Percentiles rank a stretch among this genome's conserved stretches.
Conservation (phyloP, 345 rosid species). For the Stellera chamaejasme region DNA sequence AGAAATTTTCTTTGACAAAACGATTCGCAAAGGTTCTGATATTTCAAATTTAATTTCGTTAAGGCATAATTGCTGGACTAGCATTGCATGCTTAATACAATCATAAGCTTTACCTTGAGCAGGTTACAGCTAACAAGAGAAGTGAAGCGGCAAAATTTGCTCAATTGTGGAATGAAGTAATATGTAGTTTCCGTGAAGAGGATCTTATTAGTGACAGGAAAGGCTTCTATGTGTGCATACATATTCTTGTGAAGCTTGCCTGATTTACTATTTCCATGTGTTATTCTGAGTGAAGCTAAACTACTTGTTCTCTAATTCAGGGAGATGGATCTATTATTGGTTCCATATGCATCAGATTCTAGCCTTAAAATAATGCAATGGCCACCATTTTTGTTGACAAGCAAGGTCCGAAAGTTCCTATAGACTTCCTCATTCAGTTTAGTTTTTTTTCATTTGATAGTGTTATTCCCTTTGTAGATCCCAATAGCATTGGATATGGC, state of each 20-base stretch:
- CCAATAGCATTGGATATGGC: slow-evolving; percentile 97
- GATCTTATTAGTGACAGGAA: slow-evolving; percentile 95
- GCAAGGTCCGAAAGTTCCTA: slow-evolving; percentile 59
- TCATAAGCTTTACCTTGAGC: slow-evolving; percentile 15
- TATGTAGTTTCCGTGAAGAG: slow-evolving; percentile 95
- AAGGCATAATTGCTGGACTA: too few relatives aligned
- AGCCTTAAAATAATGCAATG: slow-evolving; percentile 91
- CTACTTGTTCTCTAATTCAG: slow-evolving; percentile 31
- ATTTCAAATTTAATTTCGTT: too few relatives aligned
- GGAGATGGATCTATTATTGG: slow-evolving; percentile 95
- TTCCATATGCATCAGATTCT: slow-evolving; percentile 93
- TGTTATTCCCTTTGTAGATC: slow-evolving; percentile 43
- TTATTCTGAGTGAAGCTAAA: slow-evolving; percentile 17
- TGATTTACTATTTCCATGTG: too few relatives aligned
- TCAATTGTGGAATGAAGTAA: slow-evolving; percentile 96
- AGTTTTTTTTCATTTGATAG: slow-evolving; percentile 8
- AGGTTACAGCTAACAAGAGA: slow-evolving; percentile 81
- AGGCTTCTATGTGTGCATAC: slow-evolving; percentile 16
- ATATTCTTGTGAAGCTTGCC: too few relatives aligned
- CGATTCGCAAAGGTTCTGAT: slow-evolving; percentile 64
- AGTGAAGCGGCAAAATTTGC: slow-evolving; percentile 99
- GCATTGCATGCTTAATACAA: neutral
- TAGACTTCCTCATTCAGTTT: neutral
- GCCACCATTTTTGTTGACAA: slow-evolving; percentile 97
- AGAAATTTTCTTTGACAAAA: slow-evolving; percentile 81